These are phyloP conservation scores for Scedosporium boydii DNA, from an alignment of 2,329 filamentous ascomycete species.

Conservation along the genomic window DNA sequence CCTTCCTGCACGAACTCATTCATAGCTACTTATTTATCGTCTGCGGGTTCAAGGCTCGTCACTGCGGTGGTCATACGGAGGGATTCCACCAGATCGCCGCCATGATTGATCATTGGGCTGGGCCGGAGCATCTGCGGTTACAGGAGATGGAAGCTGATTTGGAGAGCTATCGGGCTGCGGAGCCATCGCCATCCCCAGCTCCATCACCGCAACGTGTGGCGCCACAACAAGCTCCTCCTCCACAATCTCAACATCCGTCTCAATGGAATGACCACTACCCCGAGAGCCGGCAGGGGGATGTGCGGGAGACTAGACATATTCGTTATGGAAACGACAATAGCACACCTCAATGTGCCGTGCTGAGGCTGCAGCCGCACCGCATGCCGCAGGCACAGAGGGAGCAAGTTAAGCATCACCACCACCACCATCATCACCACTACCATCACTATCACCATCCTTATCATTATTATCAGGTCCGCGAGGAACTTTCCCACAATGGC, in stretches of 20 bases:
- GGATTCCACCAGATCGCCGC: conserved; percentile 50
- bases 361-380: neutral
- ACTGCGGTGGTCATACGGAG: conserved; percentile 48
- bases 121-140: conserved; percentile 42
- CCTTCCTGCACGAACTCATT: conserved; percentile 58
- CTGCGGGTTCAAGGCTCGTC: conserved; percentile 47
- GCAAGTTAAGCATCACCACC: neutral
- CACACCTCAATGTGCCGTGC: neutral
- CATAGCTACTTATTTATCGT: conserved; percentile 57
- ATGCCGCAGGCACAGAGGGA: neutral
- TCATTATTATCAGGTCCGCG: neutral
- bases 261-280: neutral
- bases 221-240: neutral
- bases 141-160: conserved; percentile 54
- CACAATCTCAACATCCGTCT: conserved; percentile 1
- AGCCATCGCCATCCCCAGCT: conserved; percentile 3
- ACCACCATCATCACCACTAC: conserved; percentile 12
- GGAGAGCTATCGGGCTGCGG: conserved; percentile 34
- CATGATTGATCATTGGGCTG: conserved; percentile 53
- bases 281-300: neutral
- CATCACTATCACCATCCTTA: conserved; percentile 12
- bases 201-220: neutral
- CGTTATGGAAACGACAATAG: neutral
- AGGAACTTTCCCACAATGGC: neutral
- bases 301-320: neutral